Evolutionary conservation across 176 grass and related monocot species (phyloP), one percentile per base, ranked within the genome.

Genomic region (Bonia amplexicaulis): DNA sequence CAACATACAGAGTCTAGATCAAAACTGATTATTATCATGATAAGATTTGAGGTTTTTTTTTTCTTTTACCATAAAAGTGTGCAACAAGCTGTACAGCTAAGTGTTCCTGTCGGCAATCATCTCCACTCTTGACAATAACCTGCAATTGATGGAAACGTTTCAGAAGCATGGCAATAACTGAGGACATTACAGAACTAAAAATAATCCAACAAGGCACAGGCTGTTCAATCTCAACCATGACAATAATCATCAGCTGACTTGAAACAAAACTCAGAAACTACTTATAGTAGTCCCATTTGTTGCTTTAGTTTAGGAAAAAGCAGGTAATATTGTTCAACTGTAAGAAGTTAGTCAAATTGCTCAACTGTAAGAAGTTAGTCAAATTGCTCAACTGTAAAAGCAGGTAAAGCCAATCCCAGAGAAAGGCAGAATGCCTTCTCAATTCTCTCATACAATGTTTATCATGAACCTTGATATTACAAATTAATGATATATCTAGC

Each of bases 91-190:
- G 96, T 80, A 99, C 91, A 48, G 96, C 96, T 78, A 99, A 87
- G 75, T 99, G 93, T 73, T 99, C 96, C 71, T 99, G 96, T 78
- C 96, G 89, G 84, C 96, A 99, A 79, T 99, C 96, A 92, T 99
- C 96, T 62, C 96, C 96, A 86, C 96, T 99, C 90, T 99, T 99
- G 65, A 99, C 93, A 94, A 99, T 99, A 70, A 99, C 69, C 96
- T 99, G 84, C 78, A 80, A 44, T 71, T 70, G 55, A 12, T 81
- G 31, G 15, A 86, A 52, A 51, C 52, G 25, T 83, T 82, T 87
- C 60, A 84, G 67, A 78, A 73, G 45, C 26, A 66, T 3, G 31
- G 15, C 35, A 37, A 37, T 37, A 65, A 78, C 45, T 58, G 22
- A 49, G 31, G 29, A 73, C 14, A 77, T 74, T 62, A 62, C n/a